These are phyloP conservation scores for Xerophyta viscosa DNA, from an alignment of 106 monocot genomes.

Conservation along the genomic window DNA sequence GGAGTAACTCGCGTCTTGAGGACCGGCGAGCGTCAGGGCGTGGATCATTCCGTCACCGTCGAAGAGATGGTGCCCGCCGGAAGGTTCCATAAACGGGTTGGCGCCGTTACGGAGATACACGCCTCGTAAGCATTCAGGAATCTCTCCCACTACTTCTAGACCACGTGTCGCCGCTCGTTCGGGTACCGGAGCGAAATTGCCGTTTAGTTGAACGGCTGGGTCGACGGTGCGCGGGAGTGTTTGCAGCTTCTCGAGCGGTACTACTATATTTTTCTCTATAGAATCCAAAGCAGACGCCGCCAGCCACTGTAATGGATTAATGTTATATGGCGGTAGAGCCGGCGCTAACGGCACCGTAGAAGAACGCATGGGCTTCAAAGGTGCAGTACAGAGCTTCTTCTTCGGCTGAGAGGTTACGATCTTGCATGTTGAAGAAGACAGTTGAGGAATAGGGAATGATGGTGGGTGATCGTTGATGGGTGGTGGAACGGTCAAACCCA, in stretches of 20 bases:
- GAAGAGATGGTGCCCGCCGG: conserved; percentile 28
- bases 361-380: background rate
- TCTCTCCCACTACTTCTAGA: conserved; percentile 12
- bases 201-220: conserved; percentile 27
- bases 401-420: too few relatives aligned
- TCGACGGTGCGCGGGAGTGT: conserved; percentile 1
- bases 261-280: background rate
- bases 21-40: conserved; percentile 11
- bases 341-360: background rate
- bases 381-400: too few relatives aligned
- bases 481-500: too few relatives aligned
- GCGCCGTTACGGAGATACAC: conserved; percentile 33
- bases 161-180: conserved; percentile 2
- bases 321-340: background rate
- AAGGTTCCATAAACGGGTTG: conserved; percentile 18
- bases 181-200: conserved; percentile 38
- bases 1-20: conserved; percentile 1
- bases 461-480: too few relatives aligned
- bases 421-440: too few relatives aligned
- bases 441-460: too few relatives aligned
- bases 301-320: background rate
- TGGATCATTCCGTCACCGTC: conserved; percentile 44
- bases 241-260: background rate
- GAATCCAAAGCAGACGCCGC: background rate
- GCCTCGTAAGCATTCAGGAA: conserved; percentile 9